A percentile compares a stretch with the other conserved stretches of the same genome.
These are phyloP conservation scores for Kodamaea fungicola DNA, from an alignment of 1,139 yeast genomes.

Conservation along the genomic window DNA sequence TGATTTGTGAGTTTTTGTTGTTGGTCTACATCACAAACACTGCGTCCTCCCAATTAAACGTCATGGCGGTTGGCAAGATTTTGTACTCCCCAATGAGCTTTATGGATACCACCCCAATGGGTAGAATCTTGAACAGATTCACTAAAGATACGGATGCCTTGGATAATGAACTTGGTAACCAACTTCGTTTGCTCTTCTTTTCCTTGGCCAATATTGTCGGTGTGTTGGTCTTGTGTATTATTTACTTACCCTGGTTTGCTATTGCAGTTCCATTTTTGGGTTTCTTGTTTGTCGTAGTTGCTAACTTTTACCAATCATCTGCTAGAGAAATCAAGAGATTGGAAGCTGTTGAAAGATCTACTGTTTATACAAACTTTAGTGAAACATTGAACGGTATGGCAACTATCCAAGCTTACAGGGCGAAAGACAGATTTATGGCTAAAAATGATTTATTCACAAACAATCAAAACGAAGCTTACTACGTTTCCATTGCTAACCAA, in stretches of 20 bases:
- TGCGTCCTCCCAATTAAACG: conserved; percentile 36
- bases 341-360: conserved; percentile 20
- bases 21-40: conserved; percentile 9
- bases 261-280: conserved; percentile 18
- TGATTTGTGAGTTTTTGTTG: conserved; percentile 7
- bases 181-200: conserved; percentile 45
- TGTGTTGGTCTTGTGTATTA: conserved; percentile 59
- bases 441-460: conserved; percentile 14
- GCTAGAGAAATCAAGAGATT: conserved; percentile 18
- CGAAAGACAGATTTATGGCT: conserved; percentile 11
- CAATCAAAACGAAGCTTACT: conserved; percentile 18
- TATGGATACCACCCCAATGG: conserved; percentile 58
- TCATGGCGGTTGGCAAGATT: conserved; percentile 36
- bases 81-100: conserved; percentile 53
- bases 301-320: conserved; percentile 19
- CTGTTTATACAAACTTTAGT: conserved; percentile 20
- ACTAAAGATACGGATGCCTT: conserved; percentile 81
- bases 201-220: conserved; percentile 55
- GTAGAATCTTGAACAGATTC: conserved; percentile 56
- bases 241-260: conserved; percentile 49
- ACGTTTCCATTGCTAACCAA: conserved; percentile 15
- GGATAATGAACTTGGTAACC: conserved; percentile 68
- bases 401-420: conserved; percentile 17
- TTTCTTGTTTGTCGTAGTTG: conserved; percentile 11
- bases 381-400: conserved; percentile 18